Percentiles rank a stretch among this genome's conserved stretches.
phyloP scores from a whole-genome alignment of 1,284 basidiomycete genomes.

The Boletus semigastroideus region DNA sequence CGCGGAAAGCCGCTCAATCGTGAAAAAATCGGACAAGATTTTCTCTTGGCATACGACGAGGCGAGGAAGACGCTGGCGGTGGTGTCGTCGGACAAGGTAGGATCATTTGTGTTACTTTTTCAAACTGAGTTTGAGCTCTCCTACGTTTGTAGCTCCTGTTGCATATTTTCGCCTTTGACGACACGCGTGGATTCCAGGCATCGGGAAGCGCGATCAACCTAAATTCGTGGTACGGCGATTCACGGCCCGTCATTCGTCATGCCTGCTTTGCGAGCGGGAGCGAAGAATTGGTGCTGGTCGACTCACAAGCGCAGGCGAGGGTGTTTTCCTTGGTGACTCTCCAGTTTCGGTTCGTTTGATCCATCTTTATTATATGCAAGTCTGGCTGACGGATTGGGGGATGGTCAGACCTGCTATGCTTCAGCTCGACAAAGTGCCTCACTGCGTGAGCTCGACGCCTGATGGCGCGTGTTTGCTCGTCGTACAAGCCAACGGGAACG shows the following conservation, averaged over 20 bases:
- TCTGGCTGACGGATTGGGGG: neutral
- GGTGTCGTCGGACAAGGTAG: slow-evolving; percentile 42
- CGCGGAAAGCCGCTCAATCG: slow-evolving; percentile 38
- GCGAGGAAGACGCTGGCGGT: slow-evolving; percentile 46
- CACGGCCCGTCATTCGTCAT: slow-evolving; percentile 27
- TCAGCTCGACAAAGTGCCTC: slow-evolving; percentile 17
- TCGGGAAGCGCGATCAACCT: slow-evolving; percentile 43
- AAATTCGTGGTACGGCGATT: slow-evolving; percentile 41
- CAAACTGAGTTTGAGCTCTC: neutral
- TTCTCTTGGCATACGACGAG: slow-evolving; percentile 51
- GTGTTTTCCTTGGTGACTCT: slow-evolving; percentile 52
- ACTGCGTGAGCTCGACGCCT: slow-evolving; percentile 39
- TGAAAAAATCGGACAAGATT: slow-evolving; percentile 45
- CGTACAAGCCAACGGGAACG: slow-evolving; percentile 24
- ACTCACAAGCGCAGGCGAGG: slow-evolving; percentile 39
- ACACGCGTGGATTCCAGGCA: slow-evolving; percentile 34
- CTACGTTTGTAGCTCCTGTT: slow-evolving; percentile 33
- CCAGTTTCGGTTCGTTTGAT: slow-evolving; percentile 45
- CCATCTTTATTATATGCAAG: neutral
- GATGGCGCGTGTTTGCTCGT: slow-evolving; percentile 53
- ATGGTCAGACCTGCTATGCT: slow-evolving; percentile 22
- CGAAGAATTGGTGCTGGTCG: slow-evolving; percentile 52
- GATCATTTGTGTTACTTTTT: neutral
- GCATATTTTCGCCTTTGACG: slow-evolving; percentile 47
- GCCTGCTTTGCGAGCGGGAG: slow-evolving; percentile 39